Base-by-base conservation (phyloP, 805 yeast genomes). In the Hanseniaspora vineae region DNA sequence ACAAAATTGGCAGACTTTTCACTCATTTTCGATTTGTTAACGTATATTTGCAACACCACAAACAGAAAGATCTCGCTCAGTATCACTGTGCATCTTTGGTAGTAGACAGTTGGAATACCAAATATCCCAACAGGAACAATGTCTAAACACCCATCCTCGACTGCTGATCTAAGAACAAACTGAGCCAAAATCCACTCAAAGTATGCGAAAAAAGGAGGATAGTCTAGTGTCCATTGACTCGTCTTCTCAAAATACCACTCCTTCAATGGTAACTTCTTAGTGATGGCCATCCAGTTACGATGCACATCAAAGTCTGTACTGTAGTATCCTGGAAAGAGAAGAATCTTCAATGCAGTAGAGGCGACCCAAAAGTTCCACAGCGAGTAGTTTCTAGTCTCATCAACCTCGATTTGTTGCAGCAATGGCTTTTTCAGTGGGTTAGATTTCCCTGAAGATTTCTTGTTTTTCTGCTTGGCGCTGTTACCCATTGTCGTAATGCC, bases 301-400 rank as follows among this genome's bases (percentile, higher is more conserved):
- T 92, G 98, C 20, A 92, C 98, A 61, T 92, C 98, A 57, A 92
- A 90, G 63, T 92, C 98, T 0, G 97, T 92, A 12, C 97, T 89
- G 55, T 78, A 88, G 64, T 90, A 92, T 1, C 90, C 87, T 8
- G 84, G 80, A 47, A 78, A 74, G n/a, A 84, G 66, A 19, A 84
- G 67, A 11, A 81, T 61, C 53, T 81, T 81, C 40, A 81, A 64
- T 43, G 77, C 63, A 10, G 80, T 67, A 0, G 80, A 70, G 3
- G 84, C 82, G 10, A 81, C 75, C 76, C 83, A 80, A 17, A 80
- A 75, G 58, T 80, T 78, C 77, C 79, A 75, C 14, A 81, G 65
- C 1, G 84, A 76, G 58, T 69, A 74, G 51, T 64, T 72, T 18
- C 39, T 23, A 4, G 29, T 10, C 32, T n/a, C 31, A 33, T 18